Conservation (phyloP, 495 filamentous ascomycete species). For the Penicillium ochrochloron region DNA sequence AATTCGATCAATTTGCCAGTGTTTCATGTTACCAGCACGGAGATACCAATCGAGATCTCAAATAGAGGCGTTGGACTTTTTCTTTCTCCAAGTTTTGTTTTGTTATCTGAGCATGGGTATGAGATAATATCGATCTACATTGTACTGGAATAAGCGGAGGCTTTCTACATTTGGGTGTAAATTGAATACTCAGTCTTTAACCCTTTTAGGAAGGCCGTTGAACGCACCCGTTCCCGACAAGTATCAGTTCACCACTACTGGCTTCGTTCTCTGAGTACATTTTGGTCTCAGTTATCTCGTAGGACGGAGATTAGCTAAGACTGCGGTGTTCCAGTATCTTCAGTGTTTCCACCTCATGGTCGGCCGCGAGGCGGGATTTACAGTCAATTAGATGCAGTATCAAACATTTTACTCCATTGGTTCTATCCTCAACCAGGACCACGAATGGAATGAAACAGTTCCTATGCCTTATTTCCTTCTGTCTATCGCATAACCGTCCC, state of each 20-base stretch:
- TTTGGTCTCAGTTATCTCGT: too few relatives aligned
- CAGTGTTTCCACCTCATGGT: too few relatives aligned
- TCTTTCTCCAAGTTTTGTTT: neutral
- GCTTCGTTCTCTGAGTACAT: too few relatives aligned
- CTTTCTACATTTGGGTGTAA: neutral
- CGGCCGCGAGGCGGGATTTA: too few relatives aligned
- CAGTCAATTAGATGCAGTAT: too few relatives aligned
- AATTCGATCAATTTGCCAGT: neutral
- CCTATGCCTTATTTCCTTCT: conserved; percentile 4
- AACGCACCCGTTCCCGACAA: neutral
- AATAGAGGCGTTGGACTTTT: neutral
- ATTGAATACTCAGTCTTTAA: neutral
- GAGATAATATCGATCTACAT: too few relatives aligned
- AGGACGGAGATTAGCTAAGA: too few relatives aligned
- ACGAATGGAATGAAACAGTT: neutral
- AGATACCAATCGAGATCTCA: neutral
- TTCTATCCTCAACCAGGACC: neutral
- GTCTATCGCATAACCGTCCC: conserved; percentile 9
- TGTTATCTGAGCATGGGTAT: neutral
- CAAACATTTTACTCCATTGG: neutral
- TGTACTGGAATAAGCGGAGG: neutral
- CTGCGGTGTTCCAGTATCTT: too few relatives aligned
- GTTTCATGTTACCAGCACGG: neutral
- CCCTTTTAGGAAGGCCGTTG: neutral
- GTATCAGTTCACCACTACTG: too few relatives aligned